These are phyloP conservation scores for Mariannaea sp. DNA, from an alignment of 2,329 filamentous ascomycete species.

Conservation along the genomic window DNA sequence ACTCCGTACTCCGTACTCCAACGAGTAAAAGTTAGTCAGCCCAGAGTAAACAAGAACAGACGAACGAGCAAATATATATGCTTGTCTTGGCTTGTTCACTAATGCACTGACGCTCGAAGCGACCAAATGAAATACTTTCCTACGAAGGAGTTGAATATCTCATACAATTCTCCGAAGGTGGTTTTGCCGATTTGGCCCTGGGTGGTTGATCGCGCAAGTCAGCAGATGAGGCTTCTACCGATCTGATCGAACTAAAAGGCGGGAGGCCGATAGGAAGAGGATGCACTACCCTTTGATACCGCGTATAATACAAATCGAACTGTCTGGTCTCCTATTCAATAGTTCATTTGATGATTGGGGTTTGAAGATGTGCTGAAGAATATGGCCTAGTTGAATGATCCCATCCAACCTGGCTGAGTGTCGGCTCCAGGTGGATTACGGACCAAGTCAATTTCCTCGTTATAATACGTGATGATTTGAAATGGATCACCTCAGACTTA, in stretches of 20 bases:
- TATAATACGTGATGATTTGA: not conserved
- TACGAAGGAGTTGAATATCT: too few relatives aligned
- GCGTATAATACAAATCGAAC: not conserved
- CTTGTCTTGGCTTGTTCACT: too few relatives aligned
- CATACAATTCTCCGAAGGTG: too few relatives aligned
- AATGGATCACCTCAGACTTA: not conserved
- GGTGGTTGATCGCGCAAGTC: not conserved
- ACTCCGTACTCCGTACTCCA: too few relatives aligned
- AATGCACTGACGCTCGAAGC: too few relatives aligned
- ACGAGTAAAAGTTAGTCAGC: too few relatives aligned
- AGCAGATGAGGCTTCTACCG: not conserved
- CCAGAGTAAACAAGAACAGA: too few relatives aligned
- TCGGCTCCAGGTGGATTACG: not conserved
- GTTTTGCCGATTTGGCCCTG: not conserved
- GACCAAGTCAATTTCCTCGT: not conserved
- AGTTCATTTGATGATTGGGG: not conserved
- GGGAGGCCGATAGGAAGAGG: too few relatives aligned
- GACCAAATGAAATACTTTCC: too few relatives aligned
- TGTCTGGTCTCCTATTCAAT: too few relatives aligned
- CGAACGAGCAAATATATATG: too few relatives aligned
- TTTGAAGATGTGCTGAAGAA: not conserved
- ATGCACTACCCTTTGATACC: not conserved
- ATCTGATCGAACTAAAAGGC: not conserved
- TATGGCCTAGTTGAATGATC: not conserved
- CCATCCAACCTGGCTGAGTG: not conserved